Conservation (phyloP, 2,329 filamentous ascomycete genomes). For the Fusarium sp. region DNA sequence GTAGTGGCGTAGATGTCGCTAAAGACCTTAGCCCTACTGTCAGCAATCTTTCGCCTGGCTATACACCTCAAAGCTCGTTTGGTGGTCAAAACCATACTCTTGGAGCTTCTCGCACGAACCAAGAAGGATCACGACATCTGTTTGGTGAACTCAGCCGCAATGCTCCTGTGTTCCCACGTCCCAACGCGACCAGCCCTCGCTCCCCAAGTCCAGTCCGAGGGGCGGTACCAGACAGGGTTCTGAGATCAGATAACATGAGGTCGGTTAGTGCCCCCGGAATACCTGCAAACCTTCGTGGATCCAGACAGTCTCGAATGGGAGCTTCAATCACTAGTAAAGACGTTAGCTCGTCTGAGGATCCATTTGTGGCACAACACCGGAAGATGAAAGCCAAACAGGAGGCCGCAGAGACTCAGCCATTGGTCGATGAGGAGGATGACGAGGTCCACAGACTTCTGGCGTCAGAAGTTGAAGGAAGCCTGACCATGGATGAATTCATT, state of each 20-base stretch:
- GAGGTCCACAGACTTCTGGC: conserved; percentile 71
- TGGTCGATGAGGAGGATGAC: conserved; percentile 77
- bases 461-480: conserved; percentile 69
- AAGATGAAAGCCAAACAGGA: conserved; percentile 65
- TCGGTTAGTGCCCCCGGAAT: conserved; percentile 71
- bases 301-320: conserved; percentile 53
- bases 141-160: conserved; percentile 66
- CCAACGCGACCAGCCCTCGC: conserved; percentile 68
- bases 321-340: conserved; percentile 56
- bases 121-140: conserved; percentile 57
- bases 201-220: conserved; percentile 78
- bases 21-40: conserved; percentile 69
- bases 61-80: conserved; percentile 70
- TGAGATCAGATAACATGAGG: conserved; percentile 62
- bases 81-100: conserved; percentile 56
- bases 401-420: conserved; percentile 65
- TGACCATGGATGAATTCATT: conserved; percentile 74
- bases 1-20: conserved; percentile 73
- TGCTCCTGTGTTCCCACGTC: conserved; percentile 65
- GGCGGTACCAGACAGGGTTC: conserved; percentile 62
- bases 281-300: conserved; percentile 64
- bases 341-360: conserved; percentile 54
- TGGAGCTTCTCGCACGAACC: conserved; percentile 52
- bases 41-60: conserved; percentile 58
- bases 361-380: conserved; percentile 62